Evolutionary conservation across 345 rosid species (phyloP).

Genomic region (Acer yangbiense): DNA sequence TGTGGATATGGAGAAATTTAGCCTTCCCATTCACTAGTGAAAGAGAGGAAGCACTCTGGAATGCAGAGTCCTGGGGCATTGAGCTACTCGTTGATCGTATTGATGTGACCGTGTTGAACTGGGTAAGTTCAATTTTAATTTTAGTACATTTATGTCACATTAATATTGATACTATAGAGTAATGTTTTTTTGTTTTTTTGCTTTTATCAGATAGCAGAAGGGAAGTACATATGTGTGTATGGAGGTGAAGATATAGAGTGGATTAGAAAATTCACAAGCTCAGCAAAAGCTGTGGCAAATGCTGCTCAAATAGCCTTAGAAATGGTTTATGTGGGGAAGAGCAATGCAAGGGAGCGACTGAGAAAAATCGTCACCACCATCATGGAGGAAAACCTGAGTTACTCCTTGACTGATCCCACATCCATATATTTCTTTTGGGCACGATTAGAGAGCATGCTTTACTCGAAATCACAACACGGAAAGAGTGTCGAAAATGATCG

Average conservation of each 20-base stretch:
- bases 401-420: constrained; percentile 17
- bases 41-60: constrained; percentile 36
- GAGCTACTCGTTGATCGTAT: constrained; percentile 34
- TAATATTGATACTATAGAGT: too few relatives aligned
- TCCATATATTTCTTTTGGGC: constrained; percentile 41
- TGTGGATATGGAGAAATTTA: constrained; percentile 31
- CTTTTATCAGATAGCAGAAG: constrained; percentile 22
- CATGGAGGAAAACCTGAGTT: constrained; percentile 20
- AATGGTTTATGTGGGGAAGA: constrained; percentile 40
- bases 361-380: neutral
- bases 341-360: constrained; percentile 28
- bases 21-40: constrained; percentile 34
- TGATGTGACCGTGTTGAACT: constrained; percentile 22
- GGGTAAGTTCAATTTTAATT: constrained; percentile 6
- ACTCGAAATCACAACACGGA: constrained; percentile 32
- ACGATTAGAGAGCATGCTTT: constrained; percentile 42
- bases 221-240: constrained; percentile 32
- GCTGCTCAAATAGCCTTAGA: constrained; percentile 23
- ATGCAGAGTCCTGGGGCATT: constrained; percentile 31
- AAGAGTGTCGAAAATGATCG: constrained; percentile 21
- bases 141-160: too few relatives aligned
- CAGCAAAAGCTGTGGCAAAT: constrained; percentile 19
- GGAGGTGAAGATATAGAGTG: constrained; percentile 46
- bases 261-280: constrained; percentile 33
- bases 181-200: neutral